phyloP scores from a whole-genome alignment of 495 filamentous ascomycete species.

The Staphylotrichum tortipilum region DNA sequence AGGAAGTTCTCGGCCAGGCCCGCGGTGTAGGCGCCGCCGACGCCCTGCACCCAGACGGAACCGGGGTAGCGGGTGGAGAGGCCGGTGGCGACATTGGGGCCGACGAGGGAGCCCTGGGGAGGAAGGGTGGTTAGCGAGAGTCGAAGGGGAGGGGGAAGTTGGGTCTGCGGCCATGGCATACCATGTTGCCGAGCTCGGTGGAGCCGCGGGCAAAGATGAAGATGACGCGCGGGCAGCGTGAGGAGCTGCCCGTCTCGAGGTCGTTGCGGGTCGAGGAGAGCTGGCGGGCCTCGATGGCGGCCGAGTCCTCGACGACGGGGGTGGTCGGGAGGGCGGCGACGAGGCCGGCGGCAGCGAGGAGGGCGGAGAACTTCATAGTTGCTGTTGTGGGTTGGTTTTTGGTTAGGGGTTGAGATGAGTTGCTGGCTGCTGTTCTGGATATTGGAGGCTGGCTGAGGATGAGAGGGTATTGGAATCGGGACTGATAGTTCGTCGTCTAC shows the following conservation, averaged over 20 bases:
- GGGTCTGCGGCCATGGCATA: slow-evolving; percentile 21
- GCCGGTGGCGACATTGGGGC: slow-evolving; percentile 18
- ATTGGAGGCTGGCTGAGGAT: too few species aligned
- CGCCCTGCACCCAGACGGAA: slow-evolving; percentile 26
- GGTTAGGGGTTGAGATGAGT: too few species aligned
- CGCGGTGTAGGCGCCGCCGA: slow-evolving; percentile 30
- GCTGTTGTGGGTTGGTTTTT: neutral
- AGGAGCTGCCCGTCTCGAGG: neutral
- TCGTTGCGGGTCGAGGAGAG: neutral
- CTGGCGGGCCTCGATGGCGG: neutral
- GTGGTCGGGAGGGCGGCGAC: neutral
- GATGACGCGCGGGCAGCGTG: slow-evolving; percentile 36
- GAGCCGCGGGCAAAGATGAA: slow-evolving; percentile 43
- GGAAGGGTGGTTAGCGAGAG: neutral
- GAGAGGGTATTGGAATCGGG: too few species aligned
- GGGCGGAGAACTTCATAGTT: slow-evolving; percentile 5
- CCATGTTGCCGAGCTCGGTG: slow-evolving; percentile 41
- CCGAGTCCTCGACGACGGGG: neutral
- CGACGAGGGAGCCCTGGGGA: slow-evolving; percentile 16
- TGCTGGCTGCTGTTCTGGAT: too few species aligned
- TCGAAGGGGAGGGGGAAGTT: neutral
- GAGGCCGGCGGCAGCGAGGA: slow-evolving; percentile 4
- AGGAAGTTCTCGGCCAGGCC: slow-evolving; percentile 27
- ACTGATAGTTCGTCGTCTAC: too few species aligned
- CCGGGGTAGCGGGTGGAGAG: slow-evolving; percentile 21